These are phyloP conservation scores for Hypholoma fasciculare DNA, from an alignment of 768 basidiomycete species.

Conservation along the genomic window DNA sequence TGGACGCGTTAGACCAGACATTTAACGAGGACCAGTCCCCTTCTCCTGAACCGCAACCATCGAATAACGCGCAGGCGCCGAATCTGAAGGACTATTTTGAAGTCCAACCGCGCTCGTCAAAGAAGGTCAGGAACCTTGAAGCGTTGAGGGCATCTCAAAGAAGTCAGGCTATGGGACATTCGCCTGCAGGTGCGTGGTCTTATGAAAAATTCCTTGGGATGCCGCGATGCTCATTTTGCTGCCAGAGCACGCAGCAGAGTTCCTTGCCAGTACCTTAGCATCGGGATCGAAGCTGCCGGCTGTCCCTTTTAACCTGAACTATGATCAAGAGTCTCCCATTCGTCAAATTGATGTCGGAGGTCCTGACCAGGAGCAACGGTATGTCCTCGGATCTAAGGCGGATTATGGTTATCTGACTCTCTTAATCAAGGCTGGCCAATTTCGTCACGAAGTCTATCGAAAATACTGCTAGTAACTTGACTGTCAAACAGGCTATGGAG, in stretches of 20 bases:
- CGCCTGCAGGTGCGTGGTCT: conserved; percentile 6
- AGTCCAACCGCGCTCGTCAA: conserved; percentile 6
- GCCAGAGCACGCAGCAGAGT: not conserved
- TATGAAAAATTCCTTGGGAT: not conserved
- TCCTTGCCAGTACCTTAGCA: not conserved
- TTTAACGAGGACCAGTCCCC: conserved; percentile 8
- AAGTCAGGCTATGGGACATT: not conserved
- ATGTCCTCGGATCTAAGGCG: not conserved
- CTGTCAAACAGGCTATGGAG: conserved; percentile 52
- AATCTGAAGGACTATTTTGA: conserved; percentile 6
- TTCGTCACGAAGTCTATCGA: conserved; percentile 64
- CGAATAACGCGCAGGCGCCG: conserved; percentile 7
- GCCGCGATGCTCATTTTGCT: not conserved
- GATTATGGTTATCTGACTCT: not conserved
- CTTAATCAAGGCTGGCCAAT: conserved; percentile 49
- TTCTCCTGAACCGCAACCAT: conserved; percentile 1
- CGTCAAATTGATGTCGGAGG: conserved; percentile 58
- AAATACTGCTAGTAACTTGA: conserved; percentile 52
- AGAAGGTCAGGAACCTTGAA: conserved; percentile 8
- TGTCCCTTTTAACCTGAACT: conserved; percentile 42
- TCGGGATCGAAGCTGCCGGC: not conserved
- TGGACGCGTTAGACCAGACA: conserved; percentile 31
- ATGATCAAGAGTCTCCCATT: conserved; percentile 49
- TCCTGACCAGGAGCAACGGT: conserved; percentile 55
- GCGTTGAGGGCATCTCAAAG: conserved; percentile 11